Evolutionary conservation across 441 rosid species (phyloP).

Genomic region (Metrosideros polymorpha): DNA sequence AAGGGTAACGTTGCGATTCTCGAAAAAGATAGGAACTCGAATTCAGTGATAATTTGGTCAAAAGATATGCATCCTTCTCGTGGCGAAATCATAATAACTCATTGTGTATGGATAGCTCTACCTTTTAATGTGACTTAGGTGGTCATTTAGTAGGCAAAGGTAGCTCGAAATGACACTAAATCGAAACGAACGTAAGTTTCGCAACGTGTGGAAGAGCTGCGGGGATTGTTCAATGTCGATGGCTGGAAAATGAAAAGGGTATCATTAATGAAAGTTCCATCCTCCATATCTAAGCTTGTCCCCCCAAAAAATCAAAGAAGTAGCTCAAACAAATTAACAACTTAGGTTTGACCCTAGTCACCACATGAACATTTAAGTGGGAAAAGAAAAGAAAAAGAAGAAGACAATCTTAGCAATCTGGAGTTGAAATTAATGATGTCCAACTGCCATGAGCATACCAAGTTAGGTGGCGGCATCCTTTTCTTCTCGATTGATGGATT

Average conservation of each 20-base stretch:
- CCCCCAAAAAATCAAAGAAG: too few relatives aligned
- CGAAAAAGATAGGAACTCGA: too few relatives aligned
- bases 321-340: too few relatives aligned
- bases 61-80: too few relatives aligned
- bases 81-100: too few relatives aligned
- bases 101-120: neutral
- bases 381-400: neutral
- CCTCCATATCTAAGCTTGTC: too few relatives aligned
- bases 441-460: neutral
- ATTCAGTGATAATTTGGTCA: too few relatives aligned
- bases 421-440: neutral
- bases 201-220: rapidly evolving
- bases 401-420: neutral
- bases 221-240: neutral
- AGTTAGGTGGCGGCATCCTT: neutral
- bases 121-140: neutral
- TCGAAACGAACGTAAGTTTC: neutral
- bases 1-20: too few relatives aligned
- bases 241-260: neutral
- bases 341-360: too few relatives aligned
- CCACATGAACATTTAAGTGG: too few relatives aligned
- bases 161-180: neutral
- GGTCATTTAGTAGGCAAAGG: neutral
- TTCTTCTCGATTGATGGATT: neutral
- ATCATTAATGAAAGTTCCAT: too few relatives aligned